Base-by-base conservation (phyloP, 129 eudicot species). In the Pittosporum tobira region DNA sequence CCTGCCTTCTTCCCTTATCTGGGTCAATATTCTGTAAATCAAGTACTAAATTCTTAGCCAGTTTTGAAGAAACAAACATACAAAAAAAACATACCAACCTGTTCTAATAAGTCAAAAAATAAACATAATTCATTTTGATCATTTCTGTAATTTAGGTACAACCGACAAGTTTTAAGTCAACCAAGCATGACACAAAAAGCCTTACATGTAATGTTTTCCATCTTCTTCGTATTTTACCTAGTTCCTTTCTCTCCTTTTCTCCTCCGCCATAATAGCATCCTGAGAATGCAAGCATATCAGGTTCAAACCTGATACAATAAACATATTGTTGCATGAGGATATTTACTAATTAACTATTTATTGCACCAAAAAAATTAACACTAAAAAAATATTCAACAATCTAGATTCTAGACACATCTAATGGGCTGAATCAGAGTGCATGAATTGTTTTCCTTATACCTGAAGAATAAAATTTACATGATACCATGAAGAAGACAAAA, bases 271-370 rank as follows among this genome's bases (percentile, higher is more conserved):
- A 87, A 71, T 87, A 83, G 67, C 96, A 87, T 75, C 96, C 96
- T 63, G 96, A 87, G 88, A 87, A 87, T 71, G 96, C 96, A 75
- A 87, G 96, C 96, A 87, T 87, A 73, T 87, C 96, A 64, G 96
- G 94, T 75, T 87, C 96, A 78, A 83, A 87, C 96, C 96, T 87
- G 88, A 68, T 63, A 68, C 13, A 62, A 50, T 36, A 61, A 31
- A 46, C 57, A 62, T 45, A 55, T 61, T 49, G 65, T 48, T 54
- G 51, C 62, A 68, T 51, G 18, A 82, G 61, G 47, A 67, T 21
- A n/a, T n/a, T n/a, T n/a, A n/a, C n/a, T n/a, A n/a, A n/a, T n/a
- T n/a, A 42, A 1, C 24, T 50, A 40, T 11, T 3, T 58, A 49
- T 40, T 31, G 28, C 43, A 54, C 14, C 19, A 26, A 29, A 1